Evolutionary conservation across 148 eudicot genomes (phyloP).

Genomic region (Heliamphora exappendiculata): DNA sequence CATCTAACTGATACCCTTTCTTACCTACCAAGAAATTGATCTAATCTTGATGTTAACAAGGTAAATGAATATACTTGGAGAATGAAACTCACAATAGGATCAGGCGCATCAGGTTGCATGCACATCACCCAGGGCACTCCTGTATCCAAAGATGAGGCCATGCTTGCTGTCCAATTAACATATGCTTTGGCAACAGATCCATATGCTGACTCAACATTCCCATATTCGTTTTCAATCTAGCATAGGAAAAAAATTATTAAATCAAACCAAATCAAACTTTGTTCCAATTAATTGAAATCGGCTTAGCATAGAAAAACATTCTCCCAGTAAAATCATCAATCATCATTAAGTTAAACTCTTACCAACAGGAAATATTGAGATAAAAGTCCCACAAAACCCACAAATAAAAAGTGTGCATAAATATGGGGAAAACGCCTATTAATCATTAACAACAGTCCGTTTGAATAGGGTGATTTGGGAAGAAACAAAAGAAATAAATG

Average conservation of each 20-base stretch:
- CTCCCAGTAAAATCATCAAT: background rate
- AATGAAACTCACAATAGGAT: slow-evolving; percentile 57
- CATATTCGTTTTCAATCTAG: slow-evolving; percentile 95
- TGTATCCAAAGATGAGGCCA: slow-evolving; percentile 75
- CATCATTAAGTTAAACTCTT: background rate
- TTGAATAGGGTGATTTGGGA: too few relatives aligned
- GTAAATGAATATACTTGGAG: background rate
- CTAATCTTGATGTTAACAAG: too few relatives aligned
- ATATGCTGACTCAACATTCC: slow-evolving; percentile 52
- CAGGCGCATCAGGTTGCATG: slow-evolving; percentile 80
- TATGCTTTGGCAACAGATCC: slow-evolving; percentile 61
- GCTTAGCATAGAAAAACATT: too few relatives aligned
- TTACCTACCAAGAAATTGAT: too few relatives aligned
- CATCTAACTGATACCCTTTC: too few relatives aligned
- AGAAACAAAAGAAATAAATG: too few relatives aligned
- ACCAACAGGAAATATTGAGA: background rate
- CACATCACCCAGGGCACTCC: slow-evolving; percentile 99
- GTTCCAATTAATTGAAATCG: too few relatives aligned
- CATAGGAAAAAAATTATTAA: slow-evolving; percentile 16
- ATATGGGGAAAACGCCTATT: background rate
- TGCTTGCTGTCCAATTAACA: slow-evolving; percentile 88
- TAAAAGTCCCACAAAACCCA: background rate
- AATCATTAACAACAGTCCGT: too few relatives aligned
- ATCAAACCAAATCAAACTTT: too few relatives aligned
- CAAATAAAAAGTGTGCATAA: background rate